A percentile compares a stretch with the other conserved stretches of the same genome.
Evolutionary conservation across 805 yeast genomes (phyloP).

Genomic region (Tanozyma kutaoensis): DNA sequence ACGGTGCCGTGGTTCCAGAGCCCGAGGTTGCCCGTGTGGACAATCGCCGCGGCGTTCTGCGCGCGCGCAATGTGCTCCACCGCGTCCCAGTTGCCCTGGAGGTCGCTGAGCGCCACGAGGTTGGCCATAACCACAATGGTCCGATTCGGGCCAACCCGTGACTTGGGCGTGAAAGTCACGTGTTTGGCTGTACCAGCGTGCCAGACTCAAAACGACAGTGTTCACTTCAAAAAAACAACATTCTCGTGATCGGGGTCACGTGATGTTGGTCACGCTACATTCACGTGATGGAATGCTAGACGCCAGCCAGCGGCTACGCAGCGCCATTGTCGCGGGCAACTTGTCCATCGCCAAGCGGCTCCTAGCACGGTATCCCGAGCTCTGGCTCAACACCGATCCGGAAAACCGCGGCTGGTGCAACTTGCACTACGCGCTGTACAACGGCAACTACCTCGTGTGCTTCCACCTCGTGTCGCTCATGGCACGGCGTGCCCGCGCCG

Average conservation of each 20-base stretch:
- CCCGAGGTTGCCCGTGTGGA: slow-evolving; percentile 75
- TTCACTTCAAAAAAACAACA: background rate
- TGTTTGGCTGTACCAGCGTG: background rate
- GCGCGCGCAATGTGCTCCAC: background rate
- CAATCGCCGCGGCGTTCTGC: slow-evolving; percentile 21
- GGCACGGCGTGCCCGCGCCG: slow-evolving; percentile 11
- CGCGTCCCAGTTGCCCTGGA: slow-evolving; percentile 2
- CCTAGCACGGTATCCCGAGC: slow-evolving; percentile 53
- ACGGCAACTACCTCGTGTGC: slow-evolving; percentile 62
- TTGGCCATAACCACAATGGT: background rate
- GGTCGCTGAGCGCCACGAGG: slow-evolving; percentile 1
- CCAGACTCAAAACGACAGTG: background rate
- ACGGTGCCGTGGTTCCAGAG: slow-evolving; percentile 52
- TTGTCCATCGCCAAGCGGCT: slow-evolving; percentile 50
- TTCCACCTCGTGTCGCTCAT: slow-evolving; percentile 36
- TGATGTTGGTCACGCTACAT: background rate
- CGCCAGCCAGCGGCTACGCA: slow-evolving; percentile 37
- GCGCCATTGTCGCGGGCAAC: slow-evolving; percentile 52
- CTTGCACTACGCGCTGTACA: slow-evolving; percentile 65
- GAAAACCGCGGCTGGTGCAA: slow-evolving; percentile 65
- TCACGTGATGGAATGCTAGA: slow-evolving; percentile 8
- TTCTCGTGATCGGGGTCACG: background rate
- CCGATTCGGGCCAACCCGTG: background rate
- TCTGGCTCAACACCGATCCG: slow-evolving; percentile 58
- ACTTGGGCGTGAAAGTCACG: background rate